Base-by-base conservation (phyloP, 2,329 filamentous ascomycete species). In the Neospermospora avenae region DNA sequence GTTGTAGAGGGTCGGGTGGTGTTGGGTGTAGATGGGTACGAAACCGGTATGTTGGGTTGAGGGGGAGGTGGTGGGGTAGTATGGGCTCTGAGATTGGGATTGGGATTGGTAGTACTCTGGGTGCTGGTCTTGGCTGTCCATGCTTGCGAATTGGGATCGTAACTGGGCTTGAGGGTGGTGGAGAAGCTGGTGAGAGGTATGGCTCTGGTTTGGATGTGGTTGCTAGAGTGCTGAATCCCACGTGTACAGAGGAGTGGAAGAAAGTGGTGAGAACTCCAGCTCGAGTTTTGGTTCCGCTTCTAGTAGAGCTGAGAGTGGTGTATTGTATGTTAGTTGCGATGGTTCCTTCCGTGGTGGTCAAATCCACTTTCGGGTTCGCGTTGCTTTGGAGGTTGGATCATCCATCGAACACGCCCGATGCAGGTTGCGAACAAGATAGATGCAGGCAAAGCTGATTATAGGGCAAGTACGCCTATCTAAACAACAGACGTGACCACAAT, bases 91-190 rank as follows among this genome's bases (percentile, higher is more conserved):
- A 14, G 31, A 7, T 14, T 56, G 44, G n/a, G 25, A 39, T 14
- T 41, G 35, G 10, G 22, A 34, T 8, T 41, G 42, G 55, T 48
- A 44, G 25, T 57, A 34, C 20, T 48, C 39, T 25, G 24, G 42
- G 42, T 48, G 54, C 20, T 57, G 55, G 55, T 49, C 37, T 25
- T 54, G 51, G 28, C 16, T 35, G 51, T 54, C 35, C 51, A 54
- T 54, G 51, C n/a, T 22, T 39, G 24, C 37, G 14, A 54, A 54
- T 41, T 24, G 51, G 37, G 41, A 16, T 8, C 34, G 22, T 11
- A 35, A 24, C 3, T 41, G 51, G 2, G 51, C 16, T 41, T 54
- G 51, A 3, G 51, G 34, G 18, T 54, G 13, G 22, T 31, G 51
- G 20, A 37, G 31, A 4, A 35, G 10, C 20, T 28, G 34, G n/a